These are phyloP conservation scores for Lomentospora prolificans DNA, from an alignment of 2,329 filamentous ascomycete species.

Conservation along the genomic window DNA sequence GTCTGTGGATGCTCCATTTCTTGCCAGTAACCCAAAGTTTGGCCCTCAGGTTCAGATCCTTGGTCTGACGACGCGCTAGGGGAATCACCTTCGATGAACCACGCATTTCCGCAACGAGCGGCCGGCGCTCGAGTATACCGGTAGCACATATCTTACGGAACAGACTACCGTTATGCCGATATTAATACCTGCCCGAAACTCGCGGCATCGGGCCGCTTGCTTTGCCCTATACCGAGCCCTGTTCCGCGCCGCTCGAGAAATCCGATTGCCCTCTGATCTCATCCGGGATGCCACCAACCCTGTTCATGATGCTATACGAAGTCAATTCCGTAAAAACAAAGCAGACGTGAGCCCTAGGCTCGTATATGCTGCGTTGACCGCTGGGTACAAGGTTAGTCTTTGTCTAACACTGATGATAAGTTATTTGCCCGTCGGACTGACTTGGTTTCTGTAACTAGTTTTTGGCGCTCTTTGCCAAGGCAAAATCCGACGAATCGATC, in stretches of 20 bases:
- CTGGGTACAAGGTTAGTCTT: conserved; percentile 53
- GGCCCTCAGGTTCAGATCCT: not conserved
- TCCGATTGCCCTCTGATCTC: conserved; percentile 34
- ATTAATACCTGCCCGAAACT: conserved; percentile 36
- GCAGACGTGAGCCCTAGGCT: conserved; percentile 48
- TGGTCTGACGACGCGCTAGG: not conserved
- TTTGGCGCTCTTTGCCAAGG: conserved; percentile 29
- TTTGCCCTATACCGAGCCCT: conserved; percentile 66
- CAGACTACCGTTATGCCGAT: not conserved
- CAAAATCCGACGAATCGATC: conserved; percentile 24
- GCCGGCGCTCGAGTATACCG: conserved; percentile 1
- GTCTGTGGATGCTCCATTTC: not conserved
- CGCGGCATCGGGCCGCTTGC: conserved; percentile 46
- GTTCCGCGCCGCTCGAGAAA: conserved; percentile 43
- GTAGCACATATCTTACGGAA: not conserved
- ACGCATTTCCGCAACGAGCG: not conserved
- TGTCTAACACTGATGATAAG: no score
- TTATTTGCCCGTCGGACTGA: conserved; percentile 3
- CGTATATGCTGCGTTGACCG: conserved; percentile 50
- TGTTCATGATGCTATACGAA: conserved; percentile 39
- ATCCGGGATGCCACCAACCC: not conserved
- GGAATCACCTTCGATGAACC: not conserved
- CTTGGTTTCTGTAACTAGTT: conserved; percentile 20
- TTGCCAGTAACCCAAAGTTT: no score
- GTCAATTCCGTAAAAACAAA: conserved; percentile 52